A percentile compares a stretch with the other conserved stretches of the same genome.
These are phyloP conservation scores for Fusarium illudens DNA, from an alignment of 2,329 filamentous ascomycete species.

Conservation along the genomic window DNA sequence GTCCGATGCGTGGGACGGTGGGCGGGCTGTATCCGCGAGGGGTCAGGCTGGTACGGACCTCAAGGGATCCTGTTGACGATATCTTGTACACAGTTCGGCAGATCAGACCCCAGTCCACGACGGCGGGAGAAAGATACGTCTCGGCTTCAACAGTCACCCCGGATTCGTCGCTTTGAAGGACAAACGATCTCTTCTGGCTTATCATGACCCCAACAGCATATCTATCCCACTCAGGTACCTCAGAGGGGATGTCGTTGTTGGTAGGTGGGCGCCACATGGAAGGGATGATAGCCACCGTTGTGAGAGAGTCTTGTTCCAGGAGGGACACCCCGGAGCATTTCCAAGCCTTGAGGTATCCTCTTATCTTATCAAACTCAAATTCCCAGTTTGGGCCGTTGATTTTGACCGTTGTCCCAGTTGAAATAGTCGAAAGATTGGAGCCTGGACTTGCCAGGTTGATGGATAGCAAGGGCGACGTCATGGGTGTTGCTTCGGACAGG, in stretches of 20 bases:
- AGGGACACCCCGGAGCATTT: neutral
- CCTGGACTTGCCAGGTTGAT: neutral
- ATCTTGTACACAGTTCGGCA: neutral
- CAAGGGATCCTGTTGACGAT: neutral
- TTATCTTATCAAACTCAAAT: neutral
- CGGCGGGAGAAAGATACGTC: neutral
- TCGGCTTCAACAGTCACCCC: neutral
- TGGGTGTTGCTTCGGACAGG: neutral
- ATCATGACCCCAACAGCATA: neutral
- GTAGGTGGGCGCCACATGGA: neutral
- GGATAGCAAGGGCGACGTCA: neutral
- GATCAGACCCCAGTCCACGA: neutral
- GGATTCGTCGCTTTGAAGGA: neutral
- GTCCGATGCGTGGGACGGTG: neutral
- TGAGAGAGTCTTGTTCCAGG: neutral
- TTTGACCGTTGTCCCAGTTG: neutral
- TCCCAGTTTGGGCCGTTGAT: neutral
- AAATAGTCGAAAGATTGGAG: neutral
- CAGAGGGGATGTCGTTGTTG: neutral
- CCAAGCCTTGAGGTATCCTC: neutral
- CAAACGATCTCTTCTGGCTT: neutral
- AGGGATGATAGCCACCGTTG: neutral
- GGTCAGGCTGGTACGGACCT: neutral
- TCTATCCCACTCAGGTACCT: neutral
- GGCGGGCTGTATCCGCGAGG: neutral